Base-by-base conservation (phyloP, 2,329 filamentous ascomycete species). In the Elsinoe arachidis region DNA sequence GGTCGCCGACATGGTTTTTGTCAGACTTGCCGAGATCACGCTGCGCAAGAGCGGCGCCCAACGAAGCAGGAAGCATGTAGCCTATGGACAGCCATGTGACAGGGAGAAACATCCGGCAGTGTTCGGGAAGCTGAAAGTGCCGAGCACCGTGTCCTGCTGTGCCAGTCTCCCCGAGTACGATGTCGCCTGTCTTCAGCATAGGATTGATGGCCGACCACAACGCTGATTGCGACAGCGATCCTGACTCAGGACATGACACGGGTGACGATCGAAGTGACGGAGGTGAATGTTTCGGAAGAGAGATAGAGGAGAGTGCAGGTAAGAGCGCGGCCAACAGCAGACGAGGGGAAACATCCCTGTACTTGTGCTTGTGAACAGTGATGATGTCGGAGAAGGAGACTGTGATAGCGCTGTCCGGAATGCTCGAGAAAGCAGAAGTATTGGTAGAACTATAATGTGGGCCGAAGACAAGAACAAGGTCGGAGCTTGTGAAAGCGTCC, bases 301-400 rank as follows among this genome's bases (percentile, higher is more conserved):
- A 60, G 38, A 64, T 58, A 53, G 72, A 14, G 34, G 35, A 39
- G 34, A 37, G 34, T 73, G 69, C 10, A 72, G 72, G 1, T 82
- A 80, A 2, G 79, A 74, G 51, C 79, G 80, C 53, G 92, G 77
- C 63, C 78, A 76, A 10, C 83, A 72, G 30, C 85, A 79, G 19
- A 95, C 70, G 68, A 88, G 88, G 62, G 59, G 83, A 79, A 7
- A 93, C 79, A 47, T 84, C 83, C 0, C 87, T 87, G 68, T 92
- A 95, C 63, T 87, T 83, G 0, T 87, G 88, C 70, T 89, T 90
- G 55, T 44, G 55, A 52, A 62, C 60, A 55, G 82, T 81, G 64
- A 87, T 84, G 63, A 81, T 84, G 68, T 83, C 87, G 72, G 70
- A 67, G 46, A 72, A 66, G 46, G 70, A 68, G 41, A 70, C 63